Evolutionary conservation across 2,329 filamentous ascomycete species (phyloP).

Genomic region (Sarocladium kiliense): DNA sequence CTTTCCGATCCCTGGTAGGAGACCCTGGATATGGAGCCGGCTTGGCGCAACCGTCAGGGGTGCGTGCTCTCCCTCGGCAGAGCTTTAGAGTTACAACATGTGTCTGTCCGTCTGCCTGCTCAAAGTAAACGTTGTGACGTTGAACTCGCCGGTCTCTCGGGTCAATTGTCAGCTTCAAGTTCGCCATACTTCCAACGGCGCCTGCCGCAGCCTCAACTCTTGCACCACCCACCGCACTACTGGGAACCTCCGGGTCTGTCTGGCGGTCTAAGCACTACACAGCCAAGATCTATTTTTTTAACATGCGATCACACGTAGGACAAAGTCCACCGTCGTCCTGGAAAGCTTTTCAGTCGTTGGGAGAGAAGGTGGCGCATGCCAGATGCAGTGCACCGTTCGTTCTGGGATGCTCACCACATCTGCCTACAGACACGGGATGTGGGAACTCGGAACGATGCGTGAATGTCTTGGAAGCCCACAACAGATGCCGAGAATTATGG

Average conservation of each 20-base stretch:
- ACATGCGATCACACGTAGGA: conserved; percentile 3
- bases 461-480: background rate
- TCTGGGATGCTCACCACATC: background rate
- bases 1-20: no score
- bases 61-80: no score
- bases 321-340: no score
- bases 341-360: background rate
- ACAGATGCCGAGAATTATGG: no score
- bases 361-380: conserved; percentile 1
- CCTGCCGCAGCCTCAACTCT: background rate
- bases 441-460: background rate
- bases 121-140: no score
- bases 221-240: background rate
- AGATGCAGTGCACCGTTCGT: conserved; percentile 5
- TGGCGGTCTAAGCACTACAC: background rate
- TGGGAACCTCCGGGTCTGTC: background rate
- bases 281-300: background rate
- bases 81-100: no score
- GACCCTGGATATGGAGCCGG: no score
- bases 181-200: background rate
- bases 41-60: no score
- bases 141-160: background rate
- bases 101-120: no score
- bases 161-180: background rate
- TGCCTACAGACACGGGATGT: conserved; percentile 5